Evolutionary conservation across 345 rosid genomes (phyloP).

Genomic region (Brassica cretica): DNA sequence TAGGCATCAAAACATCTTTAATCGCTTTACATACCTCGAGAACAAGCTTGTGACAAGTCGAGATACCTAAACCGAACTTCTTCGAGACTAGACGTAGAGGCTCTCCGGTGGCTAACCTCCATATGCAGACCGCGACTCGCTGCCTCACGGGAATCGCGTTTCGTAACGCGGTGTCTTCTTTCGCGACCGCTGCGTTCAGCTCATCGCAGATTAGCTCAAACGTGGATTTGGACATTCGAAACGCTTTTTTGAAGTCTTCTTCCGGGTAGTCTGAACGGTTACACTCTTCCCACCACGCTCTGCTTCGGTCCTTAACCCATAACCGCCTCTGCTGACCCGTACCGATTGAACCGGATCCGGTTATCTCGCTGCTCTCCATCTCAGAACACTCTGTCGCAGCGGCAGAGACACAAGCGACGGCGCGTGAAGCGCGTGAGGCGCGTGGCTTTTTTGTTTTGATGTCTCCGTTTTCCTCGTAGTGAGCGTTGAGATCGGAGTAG

Average conservation of each 20-base stretch:
- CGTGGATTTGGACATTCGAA: slow-evolving; percentile 77
- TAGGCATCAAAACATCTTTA: slow-evolving; percentile 71
- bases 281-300: slow-evolving; percentile 96
- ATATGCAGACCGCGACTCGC: slow-evolving; percentile 89
- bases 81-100: slow-evolving; percentile 72
- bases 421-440: slow-evolving; percentile 35
- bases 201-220: slow-evolving; percentile 84
- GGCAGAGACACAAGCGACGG: slow-evolving; percentile 25
- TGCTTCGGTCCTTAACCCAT: slow-evolving; percentile 89
- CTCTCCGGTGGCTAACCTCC: slow-evolving; percentile 86
- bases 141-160: slow-evolving; percentile 91
- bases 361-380: slow-evolving; percentile 5
- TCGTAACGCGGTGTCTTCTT: slow-evolving; percentile 83
- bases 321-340: slow-evolving; percentile 61
- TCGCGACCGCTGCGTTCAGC: slow-evolving; percentile 72
- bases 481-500: slow-evolving; percentile 39
- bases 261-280: slow-evolving; percentile 72
- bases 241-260: slow-evolving; percentile 73
- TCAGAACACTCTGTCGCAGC: neutral
- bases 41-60: slow-evolving; percentile 77
- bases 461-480: slow-evolving; percentile 44
- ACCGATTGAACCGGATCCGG: slow-evolving; percentile 35
- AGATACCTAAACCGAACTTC: slow-evolving; percentile 76
- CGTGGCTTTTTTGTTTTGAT: slow-evolving; percentile 57
- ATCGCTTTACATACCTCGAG: slow-evolving; percentile 82